Evolutionary conservation across 441 rosid genomes (phyloP).

Genomic region (Bocquillonia castaneifolia): DNA sequence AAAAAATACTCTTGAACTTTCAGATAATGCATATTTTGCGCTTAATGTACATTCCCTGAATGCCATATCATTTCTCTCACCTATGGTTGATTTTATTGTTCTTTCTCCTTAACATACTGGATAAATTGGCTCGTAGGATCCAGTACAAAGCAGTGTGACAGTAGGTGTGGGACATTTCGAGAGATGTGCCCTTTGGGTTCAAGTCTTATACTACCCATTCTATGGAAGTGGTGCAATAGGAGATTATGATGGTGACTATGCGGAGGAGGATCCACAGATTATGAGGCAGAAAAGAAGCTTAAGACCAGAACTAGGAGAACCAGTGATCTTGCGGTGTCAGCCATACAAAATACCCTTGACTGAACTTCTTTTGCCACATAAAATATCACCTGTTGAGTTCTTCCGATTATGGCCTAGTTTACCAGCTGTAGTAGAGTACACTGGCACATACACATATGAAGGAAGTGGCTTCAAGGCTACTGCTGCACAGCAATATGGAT

Average conservation of each 20-base stretch:
- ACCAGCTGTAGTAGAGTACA: slow-evolving; percentile 81
- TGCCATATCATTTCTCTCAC: not conserved
- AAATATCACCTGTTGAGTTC: slow-evolving; percentile 93
- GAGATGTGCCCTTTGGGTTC: slow-evolving; percentile 92
- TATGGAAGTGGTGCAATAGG: slow-evolving; percentile 76
- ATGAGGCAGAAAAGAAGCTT: slow-evolving; percentile 76
- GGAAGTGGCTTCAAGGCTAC: slow-evolving; percentile 99
- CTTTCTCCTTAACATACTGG: not conserved
- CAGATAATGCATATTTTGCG: not conserved
- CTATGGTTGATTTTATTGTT: not conserved
- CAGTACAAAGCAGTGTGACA: slow-evolving; percentile 86
- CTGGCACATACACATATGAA: slow-evolving; percentile 85
- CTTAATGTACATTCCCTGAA: not conserved
- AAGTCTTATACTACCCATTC: slow-evolving; percentile 93
- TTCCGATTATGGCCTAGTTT: slow-evolving; percentile 99
- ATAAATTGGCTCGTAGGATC: slow-evolving; percentile 54
- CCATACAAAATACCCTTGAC: slow-evolving; percentile 96
- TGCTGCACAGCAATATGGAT: slow-evolving; percentile 96
- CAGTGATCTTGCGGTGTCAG: slow-evolving; percentile 92
- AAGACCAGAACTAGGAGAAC: slow-evolving; percentile 88
- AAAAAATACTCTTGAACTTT: not conserved
- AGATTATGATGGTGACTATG: slow-evolving; percentile 81
- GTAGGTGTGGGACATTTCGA: slow-evolving; percentile 96
- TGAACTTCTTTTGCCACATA: slow-evolving; percentile 90
- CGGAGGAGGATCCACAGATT: slow-evolving; percentile 87